A percentile compares a stretch with the other conserved stretches of the same genome.
Conservation (phyloP, 2,329 filamentous ascomycete species). For the Corinectria fuckeliana region DNA sequence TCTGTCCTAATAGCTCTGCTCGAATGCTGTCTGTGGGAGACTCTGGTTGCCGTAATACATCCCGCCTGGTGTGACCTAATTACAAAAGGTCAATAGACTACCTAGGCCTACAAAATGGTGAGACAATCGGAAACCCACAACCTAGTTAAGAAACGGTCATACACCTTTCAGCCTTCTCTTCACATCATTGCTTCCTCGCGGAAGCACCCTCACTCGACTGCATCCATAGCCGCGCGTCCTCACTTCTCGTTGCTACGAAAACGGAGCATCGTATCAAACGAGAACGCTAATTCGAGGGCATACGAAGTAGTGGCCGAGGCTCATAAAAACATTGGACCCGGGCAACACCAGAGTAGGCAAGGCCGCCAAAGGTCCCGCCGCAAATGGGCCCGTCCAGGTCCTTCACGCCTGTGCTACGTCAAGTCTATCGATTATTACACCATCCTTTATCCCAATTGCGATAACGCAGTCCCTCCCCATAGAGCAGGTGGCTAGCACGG, state of each 20-base stretch:
- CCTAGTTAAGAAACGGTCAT: background rate
- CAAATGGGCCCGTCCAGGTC: background rate
- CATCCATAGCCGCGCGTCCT: slow-evolving; percentile 6
- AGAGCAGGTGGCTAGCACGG: slow-evolving; percentile 5
- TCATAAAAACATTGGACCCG: background rate
- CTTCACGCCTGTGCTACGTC: too few relatives aligned
- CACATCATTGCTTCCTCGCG: background rate
- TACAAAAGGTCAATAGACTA: background rate
- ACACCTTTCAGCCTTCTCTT: background rate
- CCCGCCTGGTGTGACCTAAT: background rate
- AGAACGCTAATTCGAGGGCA: slow-evolving; percentile 3
- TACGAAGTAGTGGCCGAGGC: background rate
- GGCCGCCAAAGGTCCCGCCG: background rate
- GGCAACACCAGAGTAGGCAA: slow-evolving; percentile 8
- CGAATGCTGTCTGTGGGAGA: background rate
- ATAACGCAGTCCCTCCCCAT: slow-evolving; percentile 16
- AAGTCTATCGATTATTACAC: too few relatives aligned
- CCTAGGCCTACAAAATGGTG: too few relatives aligned
- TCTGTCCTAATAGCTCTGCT: background rate
- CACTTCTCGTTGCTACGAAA: background rate
- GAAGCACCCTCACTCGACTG: background rate
- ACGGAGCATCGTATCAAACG: slow-evolving; percentile 5
- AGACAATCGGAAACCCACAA: too few relatives aligned
- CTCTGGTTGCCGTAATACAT: background rate
- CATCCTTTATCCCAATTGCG: slow-evolving; percentile 11